phyloP scores from a whole-genome alignment of 2,329 filamentous ascomycete genomes.

The Microdochium nivale region DNA sequence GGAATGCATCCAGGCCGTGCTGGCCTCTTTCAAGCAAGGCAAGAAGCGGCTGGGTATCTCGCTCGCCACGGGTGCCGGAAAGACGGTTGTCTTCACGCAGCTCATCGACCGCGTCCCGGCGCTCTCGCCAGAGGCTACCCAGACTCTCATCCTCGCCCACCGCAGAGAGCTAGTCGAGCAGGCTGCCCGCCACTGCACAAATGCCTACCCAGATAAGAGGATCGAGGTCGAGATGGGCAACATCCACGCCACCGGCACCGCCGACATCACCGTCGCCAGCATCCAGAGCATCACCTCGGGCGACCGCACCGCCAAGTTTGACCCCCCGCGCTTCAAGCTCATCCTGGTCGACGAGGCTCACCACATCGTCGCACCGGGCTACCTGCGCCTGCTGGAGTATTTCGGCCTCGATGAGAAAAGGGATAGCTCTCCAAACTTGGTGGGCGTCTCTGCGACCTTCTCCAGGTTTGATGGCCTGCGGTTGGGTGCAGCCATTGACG shows the following conservation, averaged over 20 bases:
- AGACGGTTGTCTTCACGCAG: constrained; percentile 95
- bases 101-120: constrained; percentile 70
- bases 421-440: constrained; percentile 54
- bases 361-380: constrained; percentile 82
- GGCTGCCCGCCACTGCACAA: constrained; percentile 74
- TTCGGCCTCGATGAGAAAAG: constrained; percentile 55
- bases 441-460: constrained; percentile 82
- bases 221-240: constrained; percentile 91
- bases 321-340: constrained; percentile 74
- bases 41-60: constrained; percentile 78
- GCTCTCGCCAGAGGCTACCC: constrained; percentile 47
- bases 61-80: constrained; percentile 79
- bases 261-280: constrained; percentile 91
- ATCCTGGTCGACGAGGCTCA: constrained; percentile 94
- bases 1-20: constrained; percentile 79
- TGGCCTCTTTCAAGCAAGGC: constrained; percentile 59
- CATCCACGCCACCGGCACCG: constrained; percentile 64
- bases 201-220: constrained; percentile 68
- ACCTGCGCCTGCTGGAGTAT: constrained; percentile 67
- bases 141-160: constrained; percentile 87
- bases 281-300: constrained; percentile 75
- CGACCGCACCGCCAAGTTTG: constrained; percentile 72
- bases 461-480: constrained; percentile 75
- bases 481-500: constrained; percentile 78
- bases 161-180: constrained; percentile 91